Percentiles rank a stretch among this genome's conserved stretches.
These are phyloP conservation scores for Pythium pyrilobum DNA, from an alignment of 352 stramenopile species.

Conservation along the genomic window DNA sequence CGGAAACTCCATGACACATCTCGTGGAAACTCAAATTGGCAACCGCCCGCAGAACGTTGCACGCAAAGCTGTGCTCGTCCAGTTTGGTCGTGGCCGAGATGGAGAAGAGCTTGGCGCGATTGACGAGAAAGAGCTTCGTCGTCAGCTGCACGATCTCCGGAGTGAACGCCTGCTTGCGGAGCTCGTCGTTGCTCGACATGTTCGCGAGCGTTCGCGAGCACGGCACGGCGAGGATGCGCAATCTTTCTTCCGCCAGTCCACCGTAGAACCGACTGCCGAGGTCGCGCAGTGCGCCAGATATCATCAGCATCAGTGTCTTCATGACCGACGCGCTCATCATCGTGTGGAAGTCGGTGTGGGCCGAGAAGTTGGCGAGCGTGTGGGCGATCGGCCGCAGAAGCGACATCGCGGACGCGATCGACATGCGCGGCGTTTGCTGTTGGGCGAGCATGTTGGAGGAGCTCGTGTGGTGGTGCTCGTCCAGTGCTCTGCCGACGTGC, in stretches of 20 bases:
- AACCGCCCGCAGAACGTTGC: slow-evolving; percentile 55
- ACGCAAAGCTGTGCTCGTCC: slow-evolving; percentile 31
- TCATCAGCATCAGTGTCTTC: slow-evolving; percentile 47
- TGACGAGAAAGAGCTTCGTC: slow-evolving; percentile 39
- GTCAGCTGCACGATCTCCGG: slow-evolving; percentile 52
- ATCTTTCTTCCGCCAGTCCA: slow-evolving; percentile 29
- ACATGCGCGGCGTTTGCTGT: slow-evolving; percentile 7
- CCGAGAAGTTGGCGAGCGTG: slow-evolving; percentile 65
- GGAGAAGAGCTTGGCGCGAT: slow-evolving; percentile 26
- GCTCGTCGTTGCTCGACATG: slow-evolving; percentile 61
- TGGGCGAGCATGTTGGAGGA: slow-evolving; percentile 11
- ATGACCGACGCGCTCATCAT: slow-evolving; percentile 40
- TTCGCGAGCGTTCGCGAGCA: slow-evolving; percentile 63
- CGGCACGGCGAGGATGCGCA: slow-evolving; percentile 35
- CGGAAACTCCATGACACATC: slow-evolving; percentile 53
- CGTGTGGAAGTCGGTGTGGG: slow-evolving; percentile 53
- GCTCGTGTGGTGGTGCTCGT: slow-evolving; percentile 22
- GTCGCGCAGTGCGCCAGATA: slow-evolving; percentile 38
- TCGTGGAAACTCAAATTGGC: slow-evolving; percentile 62
- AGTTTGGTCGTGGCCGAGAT: not conserved
- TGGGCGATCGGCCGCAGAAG: slow-evolving; percentile 47
- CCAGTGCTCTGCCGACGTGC: slow-evolving; percentile 38
- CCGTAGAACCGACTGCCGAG: slow-evolving; percentile 35
- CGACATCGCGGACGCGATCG: slow-evolving; percentile 14
- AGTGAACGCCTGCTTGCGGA: slow-evolving; percentile 41